Evolutionary conservation across 2,329 filamentous ascomycete species (phyloP), one percentile per base, ranked within the genome.

Genomic region (Podosphaera leucotricha): DNA sequence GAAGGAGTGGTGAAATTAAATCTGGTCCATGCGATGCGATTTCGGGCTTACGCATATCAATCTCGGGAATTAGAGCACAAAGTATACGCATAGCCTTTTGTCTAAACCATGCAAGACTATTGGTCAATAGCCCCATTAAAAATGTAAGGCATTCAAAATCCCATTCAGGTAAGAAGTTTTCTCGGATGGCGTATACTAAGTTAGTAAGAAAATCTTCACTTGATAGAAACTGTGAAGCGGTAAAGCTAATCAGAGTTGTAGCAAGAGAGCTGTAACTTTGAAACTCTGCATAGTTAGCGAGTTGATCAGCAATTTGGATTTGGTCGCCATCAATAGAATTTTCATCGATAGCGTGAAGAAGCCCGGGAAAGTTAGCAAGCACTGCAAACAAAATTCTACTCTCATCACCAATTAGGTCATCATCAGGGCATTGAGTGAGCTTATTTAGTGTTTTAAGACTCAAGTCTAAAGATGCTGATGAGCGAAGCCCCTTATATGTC

Each of bases 1-100:
- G 75, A 44, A 98, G 64, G 0, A 98, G 68, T 0, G 90, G 92
- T 1, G 90, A 94, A 45, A 98, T 92, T 41, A 98, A 70, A 61
- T 98, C 92, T 1, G 87, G 86, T 0, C 90, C 87, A 59, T 95
- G 85, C 6, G 76, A 78, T 3, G 85, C 80, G 49, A 98, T 82
- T 50, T 93, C 86, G 0, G 80, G 75, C 53, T 86, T 86, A 45
- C 79, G 77, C 80, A 95, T 92, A 56, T 98, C 86, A 26, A 94
- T 80, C 44, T 87, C 79, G 0, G 85, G 83, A 40, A 98, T 80
- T 47, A 93, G 66, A 18, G 81, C 71, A 54, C 81, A 81, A 0
- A 98, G 71, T 11, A 95, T 76, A 47, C 83, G 78, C 81, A 98
- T 92, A 0, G 82, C 85, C 63, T 90, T 87, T 38, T 86, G 67